These are phyloP conservation scores for Kandelia obovata DNA, from an alignment of 345 rosid genomes.

Conservation along the genomic window DNA sequence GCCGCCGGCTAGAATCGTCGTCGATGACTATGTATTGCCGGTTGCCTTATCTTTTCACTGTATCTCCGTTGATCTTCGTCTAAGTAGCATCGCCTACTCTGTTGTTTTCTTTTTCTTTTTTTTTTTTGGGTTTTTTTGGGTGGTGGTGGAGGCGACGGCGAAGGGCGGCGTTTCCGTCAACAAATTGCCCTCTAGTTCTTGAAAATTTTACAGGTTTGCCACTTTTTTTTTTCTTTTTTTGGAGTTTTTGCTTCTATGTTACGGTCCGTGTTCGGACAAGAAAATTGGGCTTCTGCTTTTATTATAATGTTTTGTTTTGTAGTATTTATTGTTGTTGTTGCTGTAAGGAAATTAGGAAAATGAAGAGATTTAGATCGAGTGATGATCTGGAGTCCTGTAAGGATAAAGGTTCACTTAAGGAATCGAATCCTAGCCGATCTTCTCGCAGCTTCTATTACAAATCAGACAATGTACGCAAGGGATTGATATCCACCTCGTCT, in stretches of 20 bases:
- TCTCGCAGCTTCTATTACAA: conserved; percentile 56
- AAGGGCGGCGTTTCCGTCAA: no score
- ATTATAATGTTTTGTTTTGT: not conserved
- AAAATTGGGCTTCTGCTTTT: not conserved
- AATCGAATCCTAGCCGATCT: conserved; percentile 46
- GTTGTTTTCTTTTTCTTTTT: not conserved
- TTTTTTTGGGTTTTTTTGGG: not conserved
- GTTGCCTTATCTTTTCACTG: not conserved
- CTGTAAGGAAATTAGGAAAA: conserved; percentile 5
- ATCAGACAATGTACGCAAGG: conserved; percentile 48
- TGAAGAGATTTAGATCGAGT: conserved; percentile 88
- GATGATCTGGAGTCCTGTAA: conserved; percentile 62
- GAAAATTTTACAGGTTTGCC: not conserved
- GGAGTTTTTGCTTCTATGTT: not conserved
- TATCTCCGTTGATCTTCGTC: not conserved
- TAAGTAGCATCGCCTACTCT: not conserved
- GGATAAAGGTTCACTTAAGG: conserved; percentile 45
- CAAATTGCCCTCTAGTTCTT: no score
- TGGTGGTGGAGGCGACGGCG: no score
- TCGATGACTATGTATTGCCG: not conserved
- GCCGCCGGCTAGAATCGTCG: not conserved
- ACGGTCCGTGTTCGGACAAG: not conserved
- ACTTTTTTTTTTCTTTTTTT: not conserved
- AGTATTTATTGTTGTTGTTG: not conserved
- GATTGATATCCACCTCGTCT: conserved; percentile 42